Percentiles rank a stretch among this genome's conserved stretches.
These are phyloP conservation scores for Starmerella scarabaei DNA, from an alignment of 805 yeast species.

Conservation along the genomic window DNA sequence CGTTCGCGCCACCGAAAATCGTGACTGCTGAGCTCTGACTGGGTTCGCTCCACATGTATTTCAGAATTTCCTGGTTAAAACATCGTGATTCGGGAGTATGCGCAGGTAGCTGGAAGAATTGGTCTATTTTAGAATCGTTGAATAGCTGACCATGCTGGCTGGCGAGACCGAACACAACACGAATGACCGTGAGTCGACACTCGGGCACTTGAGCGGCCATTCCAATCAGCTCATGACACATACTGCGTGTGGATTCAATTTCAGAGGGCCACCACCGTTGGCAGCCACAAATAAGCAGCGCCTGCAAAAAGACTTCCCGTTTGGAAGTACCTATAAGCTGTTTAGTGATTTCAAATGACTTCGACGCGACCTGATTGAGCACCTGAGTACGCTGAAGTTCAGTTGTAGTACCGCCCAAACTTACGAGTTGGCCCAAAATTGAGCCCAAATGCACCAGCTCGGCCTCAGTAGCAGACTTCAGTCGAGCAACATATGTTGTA, in stretches of 20 bases:
- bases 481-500: not conserved
- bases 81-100: not conserved
- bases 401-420: conserved; percentile 1
- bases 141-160: not conserved
- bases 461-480: conserved; percentile 2
- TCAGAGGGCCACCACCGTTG: conserved; percentile 1
- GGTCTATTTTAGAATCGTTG: not conserved
- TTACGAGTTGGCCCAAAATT: conserved; percentile 9
- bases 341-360: not conserved
- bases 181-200: not conserved
- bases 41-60: not conserved
- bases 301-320: not conserved
- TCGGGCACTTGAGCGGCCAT: not conserved
- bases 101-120: not conserved
- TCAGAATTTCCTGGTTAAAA: not conserved
- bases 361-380: not conserved
- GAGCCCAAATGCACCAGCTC: conserved; percentile 2
- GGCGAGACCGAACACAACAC: not conserved
- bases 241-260: not conserved
- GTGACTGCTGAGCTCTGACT: not conserved
- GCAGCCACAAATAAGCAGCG: conserved; percentile 1
- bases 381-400: not conserved
- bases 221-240: not conserved
- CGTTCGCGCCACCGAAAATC: not conserved
- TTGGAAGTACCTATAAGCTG: not conserved